These are phyloP conservation scores for Apophysomyces variabilis DNA, from an alignment of 371 early-diverging fungal genomes.

Conservation along the genomic window DNA sequence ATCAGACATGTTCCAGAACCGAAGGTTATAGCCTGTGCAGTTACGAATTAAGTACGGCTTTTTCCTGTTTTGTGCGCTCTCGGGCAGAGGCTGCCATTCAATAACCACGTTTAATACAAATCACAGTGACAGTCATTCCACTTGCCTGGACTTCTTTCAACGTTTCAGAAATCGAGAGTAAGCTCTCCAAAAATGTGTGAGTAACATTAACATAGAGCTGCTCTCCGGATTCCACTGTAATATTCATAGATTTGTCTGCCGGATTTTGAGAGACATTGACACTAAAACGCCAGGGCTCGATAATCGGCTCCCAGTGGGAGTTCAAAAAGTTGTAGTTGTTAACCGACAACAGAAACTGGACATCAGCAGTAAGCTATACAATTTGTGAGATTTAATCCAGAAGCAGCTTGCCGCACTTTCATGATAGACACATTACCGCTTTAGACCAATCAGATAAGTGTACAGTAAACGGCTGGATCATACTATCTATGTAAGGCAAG, in stretches of 20 bases:
- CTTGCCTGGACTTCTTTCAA: slow-evolving; percentile 32
- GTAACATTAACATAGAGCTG: slow-evolving; percentile 75
- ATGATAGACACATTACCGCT: slow-evolving; percentile 24
- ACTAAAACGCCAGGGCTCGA: slow-evolving; percentile 86
- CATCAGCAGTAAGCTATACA: slow-evolving; percentile 71
- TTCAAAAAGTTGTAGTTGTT: slow-evolving; percentile 95
- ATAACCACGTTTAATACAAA: not conserved
- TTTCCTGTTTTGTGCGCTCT: slow-evolving; percentile 38
- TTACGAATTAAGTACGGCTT: slow-evolving; percentile 78
- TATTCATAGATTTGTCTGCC: slow-evolving; percentile 26
- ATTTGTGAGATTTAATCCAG: not conserved
- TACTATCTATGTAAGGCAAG: slow-evolving; percentile 79
- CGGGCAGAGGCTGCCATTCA: slow-evolving; percentile 30
- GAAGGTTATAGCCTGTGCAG: slow-evolving; percentile 75
- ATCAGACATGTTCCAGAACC: slow-evolving; percentile 77
- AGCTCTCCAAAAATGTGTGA: slow-evolving; percentile 72
- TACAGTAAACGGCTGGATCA: slow-evolving; percentile 67
- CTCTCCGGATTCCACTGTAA: slow-evolving; percentile 63
- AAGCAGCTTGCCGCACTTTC: not conserved
- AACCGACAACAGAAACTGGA: slow-evolving; percentile 71
- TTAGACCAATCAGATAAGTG: slow-evolving; percentile 78
- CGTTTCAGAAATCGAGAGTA: slow-evolving; percentile 50
- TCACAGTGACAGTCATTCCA: too few relatives aligned
- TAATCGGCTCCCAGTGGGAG: slow-evolving; percentile 97
- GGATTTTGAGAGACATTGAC: slow-evolving; percentile 40